Evolutionary conservation across 2,329 filamentous ascomycete genomes (phyloP).

Genomic region (Beauveria sp.): DNA sequence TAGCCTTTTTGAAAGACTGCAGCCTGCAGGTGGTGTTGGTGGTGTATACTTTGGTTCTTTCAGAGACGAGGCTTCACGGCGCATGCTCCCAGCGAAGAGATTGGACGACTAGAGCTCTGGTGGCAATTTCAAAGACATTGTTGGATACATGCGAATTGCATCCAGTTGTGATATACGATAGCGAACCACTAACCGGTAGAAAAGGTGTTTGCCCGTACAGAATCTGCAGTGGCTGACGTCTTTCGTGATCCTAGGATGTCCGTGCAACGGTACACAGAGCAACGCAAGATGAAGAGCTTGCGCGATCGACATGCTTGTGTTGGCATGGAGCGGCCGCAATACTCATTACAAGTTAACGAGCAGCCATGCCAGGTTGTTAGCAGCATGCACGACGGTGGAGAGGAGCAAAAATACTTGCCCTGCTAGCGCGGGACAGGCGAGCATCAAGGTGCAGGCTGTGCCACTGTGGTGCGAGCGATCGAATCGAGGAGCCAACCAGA

Average conservation of each 20-base stretch:
- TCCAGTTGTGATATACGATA: too few species aligned
- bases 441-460: background rate
- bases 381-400: background rate
- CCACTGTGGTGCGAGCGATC: slow-evolving; percentile 2
- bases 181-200: too few species aligned
- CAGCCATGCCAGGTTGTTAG: background rate
- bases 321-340: background rate
- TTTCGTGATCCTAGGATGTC: background rate
- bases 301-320: background rate
- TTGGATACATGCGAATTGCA: background rate
- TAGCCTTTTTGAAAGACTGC: background rate
- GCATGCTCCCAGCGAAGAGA: too few species aligned
- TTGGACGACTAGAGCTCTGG: too few species aligned
- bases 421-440: slow-evolving; percentile 6
- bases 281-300: slow-evolving; percentile 3
- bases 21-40: background rate
- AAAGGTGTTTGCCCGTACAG: background rate
- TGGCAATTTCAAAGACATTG: background rate
- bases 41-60: background rate
- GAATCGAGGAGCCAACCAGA: slow-evolving; percentile 2
- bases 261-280: background rate
- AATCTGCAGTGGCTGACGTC: background rate
- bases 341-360: too few species aligned
- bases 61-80: too few species aligned
- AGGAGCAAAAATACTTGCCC: background rate